Evolutionary conservation across 148 eudicot genomes (phyloP), one percentile per base, ranked within the genome.

Genomic region (Silene conica): DNA sequence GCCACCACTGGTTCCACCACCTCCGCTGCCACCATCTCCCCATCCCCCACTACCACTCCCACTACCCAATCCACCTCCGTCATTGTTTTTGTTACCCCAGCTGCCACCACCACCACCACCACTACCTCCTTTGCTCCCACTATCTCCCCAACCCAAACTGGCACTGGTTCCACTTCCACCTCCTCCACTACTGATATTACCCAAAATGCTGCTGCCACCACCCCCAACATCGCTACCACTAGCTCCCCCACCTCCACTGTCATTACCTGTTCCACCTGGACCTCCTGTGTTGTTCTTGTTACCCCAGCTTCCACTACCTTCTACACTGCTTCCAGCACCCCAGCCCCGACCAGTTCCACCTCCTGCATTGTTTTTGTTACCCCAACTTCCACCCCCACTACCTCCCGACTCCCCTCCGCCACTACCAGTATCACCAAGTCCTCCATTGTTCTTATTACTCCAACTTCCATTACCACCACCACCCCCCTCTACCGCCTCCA

Each of bases 201-300:
- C 38, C 34, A 34, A 4, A 12, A 31, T 34, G 6, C 59, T 43
- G 23, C 45, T 25, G 7, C 67, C 43, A 11, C 21, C 21, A 60
- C 63, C 25, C 63, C 63, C 20, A 60, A 22, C 63, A 7, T 23
- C 86, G 20, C 89, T 81, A 73, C 89, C 90, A 22, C 63, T 20
- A 60, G 41, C 41, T 34, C 41, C 71, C 71, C 55, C 71, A 11
- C 71, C 50, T 8, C 6, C 19, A 15, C 71, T 56, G 14, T 46
- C 68, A 31, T 5, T 12, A 26, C 43, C 46, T 3, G 41, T 14
- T 38, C 67, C 67, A 64, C 46, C n/a, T 64, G 3, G 8, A 25
- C 41, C 18, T 25, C 43, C 67, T 12, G 55, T 3, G 14, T 25
- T 28, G 20, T 18, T 38, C 7, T 19, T 18, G 7, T 19, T 19